Percentiles rank a stretch among this genome's conserved stretches.
These are phyloP conservation scores for Fusarium circinatum DNA, from an alignment of 2,329 filamentous ascomycete species.

Conservation along the genomic window DNA sequence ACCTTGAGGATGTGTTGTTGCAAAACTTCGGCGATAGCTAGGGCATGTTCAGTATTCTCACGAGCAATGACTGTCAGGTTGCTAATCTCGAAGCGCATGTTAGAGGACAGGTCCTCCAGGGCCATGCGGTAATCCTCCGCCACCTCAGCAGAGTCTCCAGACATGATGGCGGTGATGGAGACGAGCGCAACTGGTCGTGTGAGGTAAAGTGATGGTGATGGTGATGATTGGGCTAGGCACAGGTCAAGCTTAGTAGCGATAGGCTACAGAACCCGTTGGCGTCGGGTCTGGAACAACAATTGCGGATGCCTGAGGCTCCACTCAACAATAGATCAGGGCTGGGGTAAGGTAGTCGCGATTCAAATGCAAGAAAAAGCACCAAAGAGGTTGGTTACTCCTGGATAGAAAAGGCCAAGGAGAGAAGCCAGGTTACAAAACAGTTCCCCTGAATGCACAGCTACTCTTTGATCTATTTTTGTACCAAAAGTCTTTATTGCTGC, in stretches of 20 bases:
- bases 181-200: slow-evolving; percentile 22
- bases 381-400: not conserved
- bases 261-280: not conserved
- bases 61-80: slow-evolving; percentile 97
- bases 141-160: slow-evolving; percentile 78
- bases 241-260: slow-evolving; percentile 14
- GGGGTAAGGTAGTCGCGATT: not conserved
- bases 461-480: not conserved
- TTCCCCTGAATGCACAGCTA: not conserved
- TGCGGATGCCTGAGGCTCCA: slow-evolving; percentile 24
- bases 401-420: not conserved
- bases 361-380: slow-evolving; percentile 5
- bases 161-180: slow-evolving; percentile 51
- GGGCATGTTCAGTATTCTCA: slow-evolving; percentile 95
- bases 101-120: slow-evolving; percentile 88
- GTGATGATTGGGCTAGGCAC: slow-evolving; percentile 19
- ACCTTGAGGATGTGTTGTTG: slow-evolving; percentile 96
- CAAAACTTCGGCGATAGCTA: slow-evolving; percentile 89
- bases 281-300: not conserved
- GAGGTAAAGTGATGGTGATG: slow-evolving; percentile 12
- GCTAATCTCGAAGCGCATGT: slow-evolving; percentile 95
- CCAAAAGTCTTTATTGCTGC: not conserved
- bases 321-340: not conserved
- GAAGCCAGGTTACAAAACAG: not conserved
- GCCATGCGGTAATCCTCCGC: slow-evolving; percentile 95